Percentiles rank a stretch among this genome's conserved stretches.
Evolutionary conservation across 2,329 filamentous ascomycete genomes (phyloP).

Genomic region (Rhexocercosporidium sp.): DNA sequence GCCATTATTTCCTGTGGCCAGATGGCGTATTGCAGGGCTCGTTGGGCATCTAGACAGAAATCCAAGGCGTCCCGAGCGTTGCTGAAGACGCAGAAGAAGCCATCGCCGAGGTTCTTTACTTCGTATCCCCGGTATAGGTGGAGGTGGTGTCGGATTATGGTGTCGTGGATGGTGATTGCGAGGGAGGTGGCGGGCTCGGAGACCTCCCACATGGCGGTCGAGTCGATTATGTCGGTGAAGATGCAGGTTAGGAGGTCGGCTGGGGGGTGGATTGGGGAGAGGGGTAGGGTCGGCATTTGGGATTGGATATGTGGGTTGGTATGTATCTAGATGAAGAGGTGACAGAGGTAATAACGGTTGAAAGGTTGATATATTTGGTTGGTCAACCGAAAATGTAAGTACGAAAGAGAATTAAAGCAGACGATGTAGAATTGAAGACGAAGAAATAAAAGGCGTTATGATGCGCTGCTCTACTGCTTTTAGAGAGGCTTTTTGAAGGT

Average conservation of each 20-base stretch:
- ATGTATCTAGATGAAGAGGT: no score
- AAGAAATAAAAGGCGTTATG: no score
- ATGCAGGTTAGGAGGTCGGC: neutral
- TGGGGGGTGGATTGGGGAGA: neutral
- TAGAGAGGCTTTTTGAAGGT: no score
- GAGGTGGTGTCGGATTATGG: slow-evolving; percentile 10
- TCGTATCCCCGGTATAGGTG: slow-evolving; percentile 12
- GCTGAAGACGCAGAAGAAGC: slow-evolving; percentile 16
- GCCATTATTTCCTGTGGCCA: slow-evolving; percentile 9
- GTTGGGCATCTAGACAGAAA: slow-evolving; percentile 14
- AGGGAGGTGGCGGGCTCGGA: neutral
- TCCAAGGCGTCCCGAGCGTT: neutral
- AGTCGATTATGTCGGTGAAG: slow-evolving; percentile 26
- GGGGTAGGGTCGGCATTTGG: neutral
- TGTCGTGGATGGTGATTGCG: slow-evolving; percentile 10
- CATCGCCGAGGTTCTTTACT: slow-evolving; percentile 23
- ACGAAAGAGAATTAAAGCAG: neutral
- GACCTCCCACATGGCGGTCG: slow-evolving; percentile 18
- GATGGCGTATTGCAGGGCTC: neutral
- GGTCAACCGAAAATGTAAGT: no score
- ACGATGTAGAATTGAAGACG: no score
- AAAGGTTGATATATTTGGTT: no score
- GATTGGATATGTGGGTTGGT: no score
- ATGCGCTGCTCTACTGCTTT: no score
- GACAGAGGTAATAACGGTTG: no score